Evolutionary conservation across 208 protist species (phyloP), one percentile per base, ranked within the genome.

Genomic region (Leishmania lainsoni): DNA sequence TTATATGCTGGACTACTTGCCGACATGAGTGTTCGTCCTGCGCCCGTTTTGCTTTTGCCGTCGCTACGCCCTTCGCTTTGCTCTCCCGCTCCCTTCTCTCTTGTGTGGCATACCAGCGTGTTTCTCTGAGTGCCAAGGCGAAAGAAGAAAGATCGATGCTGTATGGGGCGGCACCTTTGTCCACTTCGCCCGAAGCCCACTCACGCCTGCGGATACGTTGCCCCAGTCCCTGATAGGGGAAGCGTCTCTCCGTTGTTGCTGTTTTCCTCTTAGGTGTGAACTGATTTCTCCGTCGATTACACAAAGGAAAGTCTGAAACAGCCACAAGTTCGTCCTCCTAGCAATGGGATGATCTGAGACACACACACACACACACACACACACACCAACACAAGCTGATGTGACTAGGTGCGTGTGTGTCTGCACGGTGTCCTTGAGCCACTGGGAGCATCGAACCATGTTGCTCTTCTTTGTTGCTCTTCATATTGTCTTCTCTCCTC

Each of bases 321-420:
- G 58, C 26, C 26, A 63, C 58, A 29, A 63, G 10, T 4, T 63
- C 1, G 58, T 63, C 26, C 58, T 26, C 29, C 58, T 26, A 32
- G 26, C 26, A 29, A 17, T 10, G 58, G 29, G 58, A 63, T 63
- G 58, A 26, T 63, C 29, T n/a, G 58, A 32, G 58, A 32, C 58
- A 63, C 58, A n/a, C 58, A 63, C 58, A n/a, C 58, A 63, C 58
- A n/a, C 58, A 63, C 58, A 32, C 58, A 63, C 58, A 32, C 58
- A 63, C 58, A n/a, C 58, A 63, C 58, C 8, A n/a, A 29, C 58
- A 26, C 3, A 5, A 63, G 29, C 26, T 17, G 26, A 63, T 63
- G 58, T 29, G 26, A 26, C 58, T 0, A 9, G 29, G 26, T 63
- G 58, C 26, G 58, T n/a, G 29, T 45, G 58, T 1, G 26, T 12